These are phyloP conservation scores for Ophiobolus disseminans DNA, from an alignment of 2,329 filamentous ascomycete species.

Conservation along the genomic window DNA sequence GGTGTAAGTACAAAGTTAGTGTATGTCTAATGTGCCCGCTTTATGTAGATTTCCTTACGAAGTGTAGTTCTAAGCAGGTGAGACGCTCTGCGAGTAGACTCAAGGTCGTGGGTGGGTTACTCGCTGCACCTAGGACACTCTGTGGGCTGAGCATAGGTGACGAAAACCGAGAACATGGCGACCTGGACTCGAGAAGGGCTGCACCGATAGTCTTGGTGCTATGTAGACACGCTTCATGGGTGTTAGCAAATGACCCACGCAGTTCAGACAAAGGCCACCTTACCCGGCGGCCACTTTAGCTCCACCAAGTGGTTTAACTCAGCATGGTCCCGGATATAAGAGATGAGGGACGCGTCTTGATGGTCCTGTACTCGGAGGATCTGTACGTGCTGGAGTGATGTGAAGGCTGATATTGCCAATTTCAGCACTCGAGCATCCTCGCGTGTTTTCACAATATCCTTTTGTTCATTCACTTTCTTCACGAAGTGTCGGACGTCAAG, in stretches of 20 bases:
- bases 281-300: conserved; percentile 63
- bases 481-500: conserved; percentile 53
- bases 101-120: conserved; percentile 56
- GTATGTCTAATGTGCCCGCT: no score
- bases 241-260: background rate
- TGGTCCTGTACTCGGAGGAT: conserved; percentile 68
- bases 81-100: conserved; percentile 62
- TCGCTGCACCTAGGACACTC: conserved; percentile 61
- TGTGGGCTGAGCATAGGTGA: conserved; percentile 69
- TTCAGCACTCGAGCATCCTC: conserved; percentile 62
- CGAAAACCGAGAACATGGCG: conserved; percentile 66
- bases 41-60: no score
- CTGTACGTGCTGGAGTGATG: conserved; percentile 68
- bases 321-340: conserved; percentile 59
- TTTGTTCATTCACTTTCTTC: conserved; percentile 58
- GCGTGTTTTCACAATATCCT: conserved; percentile 57
- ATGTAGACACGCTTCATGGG: conserved; percentile 62
- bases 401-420: conserved; percentile 65
- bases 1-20: no score
- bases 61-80: conserved; percentile 69
- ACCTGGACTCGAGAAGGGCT: conserved; percentile 63
- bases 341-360: conserved; percentile 62
- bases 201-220: conserved; percentile 65
- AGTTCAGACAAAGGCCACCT: background rate
- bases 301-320: conserved; percentile 56